phyloP scores from a whole-genome alignment of 805 yeast species.

The Debaryomyces castellii region DNA sequence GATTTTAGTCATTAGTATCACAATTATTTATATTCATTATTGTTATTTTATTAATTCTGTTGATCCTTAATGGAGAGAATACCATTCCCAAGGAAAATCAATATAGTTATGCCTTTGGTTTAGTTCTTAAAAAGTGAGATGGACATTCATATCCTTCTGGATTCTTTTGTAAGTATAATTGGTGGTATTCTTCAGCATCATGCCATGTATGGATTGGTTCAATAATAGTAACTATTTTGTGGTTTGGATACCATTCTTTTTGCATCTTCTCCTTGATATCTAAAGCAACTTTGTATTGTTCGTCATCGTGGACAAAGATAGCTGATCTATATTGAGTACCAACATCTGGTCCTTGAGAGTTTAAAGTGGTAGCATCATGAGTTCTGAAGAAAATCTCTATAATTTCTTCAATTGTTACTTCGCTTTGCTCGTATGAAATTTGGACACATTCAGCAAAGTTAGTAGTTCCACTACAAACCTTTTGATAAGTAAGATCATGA shows the following conservation, averaged over 20 bases:
- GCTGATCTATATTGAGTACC: slow-evolving; percentile 93
- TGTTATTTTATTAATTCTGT: no score
- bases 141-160: slow-evolving; percentile 91
- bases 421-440: slow-evolving; percentile 72
- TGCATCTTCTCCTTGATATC: slow-evolving; percentile 55
- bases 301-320: slow-evolving; percentile 61
- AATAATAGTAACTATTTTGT: slow-evolving; percentile 66
- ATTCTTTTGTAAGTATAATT: slow-evolving; percentile 72
- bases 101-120: slow-evolving; percentile 41
- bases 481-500: slow-evolving; percentile 47
- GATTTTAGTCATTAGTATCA: no score
- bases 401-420: slow-evolving; percentile 58
- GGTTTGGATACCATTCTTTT: slow-evolving; percentile 70
- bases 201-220: slow-evolving; percentile 69
- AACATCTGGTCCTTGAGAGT: slow-evolving; percentile 81
- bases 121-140: slow-evolving; percentile 74
- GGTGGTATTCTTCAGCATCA: slow-evolving; percentile 97
- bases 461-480: slow-evolving; percentile 78
- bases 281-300: slow-evolving; percentile 47
- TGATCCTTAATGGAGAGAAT: no score
- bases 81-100: no score
- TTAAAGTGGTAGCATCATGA: slow-evolving; percentile 89
- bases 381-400: slow-evolving; percentile 84
- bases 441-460: slow-evolving; percentile 81
- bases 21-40: background rate